Base-by-base conservation (phyloP, 2,329 filamentous ascomycete genomes). In the Thelonectria blattea region DNA sequence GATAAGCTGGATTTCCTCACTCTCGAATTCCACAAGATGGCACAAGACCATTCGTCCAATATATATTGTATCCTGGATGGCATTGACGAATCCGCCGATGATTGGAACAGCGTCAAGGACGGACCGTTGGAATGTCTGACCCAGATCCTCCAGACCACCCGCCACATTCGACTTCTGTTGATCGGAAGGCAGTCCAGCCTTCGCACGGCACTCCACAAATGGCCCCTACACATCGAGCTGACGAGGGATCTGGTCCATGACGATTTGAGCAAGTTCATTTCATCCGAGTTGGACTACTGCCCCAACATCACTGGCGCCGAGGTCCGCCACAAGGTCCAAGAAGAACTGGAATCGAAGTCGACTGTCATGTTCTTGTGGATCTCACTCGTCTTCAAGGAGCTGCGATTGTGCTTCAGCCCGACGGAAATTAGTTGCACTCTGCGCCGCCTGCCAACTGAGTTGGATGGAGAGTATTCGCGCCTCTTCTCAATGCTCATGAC, bases 191-290 rank as follows among this genome's bases (percentile, higher is more conserved):
- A 17, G 24, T 45, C 11, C 1, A 32, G 24, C 22, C 51, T 53
- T 10, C n/a, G 41, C 27, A 46, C 30, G 27, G 51, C 51, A 14
- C 41, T 53, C 8, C 41, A 22, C 15, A 22, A 11, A 24, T 53
- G 51, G 51, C 30, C 51, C 22, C 51, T 53, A 45, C 41, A 34
- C 9, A 53, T 53, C 8, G 51, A 53, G 4, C 12, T 53, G 17
- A 37, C 51, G 6, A 53, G 51, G 27, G 41, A 46, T 14, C 22
- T 53, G 17, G 22, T 53, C 8, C 24, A 30, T 20, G 27, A 34
- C 2, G 51, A 53, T 27, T 45, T 53, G 39, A 20, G 18, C 27
- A 53, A 53, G 24, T 27, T 53, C 12, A 46, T 53, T 12, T 27
- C 41, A 34, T 53, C 15, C 22, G 51, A 53, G 41, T 8, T 53